Base-by-base conservation (phyloP, 2,329 filamentous ascomycete genomes). In the Ascochyta fabae region DNA sequence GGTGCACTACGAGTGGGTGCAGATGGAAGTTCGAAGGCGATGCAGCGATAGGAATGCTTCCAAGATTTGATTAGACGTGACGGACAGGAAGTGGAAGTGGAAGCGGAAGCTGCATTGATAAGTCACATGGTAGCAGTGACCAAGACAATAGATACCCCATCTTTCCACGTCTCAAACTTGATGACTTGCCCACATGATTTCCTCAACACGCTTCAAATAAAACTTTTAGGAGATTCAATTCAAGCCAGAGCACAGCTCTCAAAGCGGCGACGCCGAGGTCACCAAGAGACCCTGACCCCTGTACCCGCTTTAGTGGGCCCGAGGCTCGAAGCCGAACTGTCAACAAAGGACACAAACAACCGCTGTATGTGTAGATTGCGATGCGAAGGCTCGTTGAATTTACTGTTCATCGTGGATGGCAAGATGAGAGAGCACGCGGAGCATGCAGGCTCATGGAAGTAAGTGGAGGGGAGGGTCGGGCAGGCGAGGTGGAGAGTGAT, bases 31-130 rank as follows among this genome's bases (percentile, higher is more conserved):
- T 40, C 22, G n/a, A 26, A 35, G 29, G 39, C 36, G 36, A 35
- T 38, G 39, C 47, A 38, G 19, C 15, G 38, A 19, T 33, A 51
- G 53, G 53, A 56, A 48, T 48, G 53, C 47, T 56, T 51, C 47
- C 35, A n/a, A 34, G 40, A 33, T 13, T 42, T 7, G 24, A 31
- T 5, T 31, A 31, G 29, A 31, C 6, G 12, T 4, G 29, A 26
- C 3, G 35, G 31, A 33, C 19, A 6, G 29, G 26, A 15, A 26
- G 8, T 15, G 9, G 33, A 36, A 13, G 12, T 3, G 29, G 26
- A 15, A 26, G 8, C 10, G 6, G 33, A 36, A 13, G 12, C 6
- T 31, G 33, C 31, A 48, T 35, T n/a, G 7, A 34, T 16, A 47
- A 36, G 42, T 47, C 33, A 46, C 48, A 48, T 50, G 53, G 34